These are phyloP conservation scores for Claviceps fusiformis DNA, from an alignment of 2,329 filamentous ascomycete species.

Conservation along the genomic window DNA sequence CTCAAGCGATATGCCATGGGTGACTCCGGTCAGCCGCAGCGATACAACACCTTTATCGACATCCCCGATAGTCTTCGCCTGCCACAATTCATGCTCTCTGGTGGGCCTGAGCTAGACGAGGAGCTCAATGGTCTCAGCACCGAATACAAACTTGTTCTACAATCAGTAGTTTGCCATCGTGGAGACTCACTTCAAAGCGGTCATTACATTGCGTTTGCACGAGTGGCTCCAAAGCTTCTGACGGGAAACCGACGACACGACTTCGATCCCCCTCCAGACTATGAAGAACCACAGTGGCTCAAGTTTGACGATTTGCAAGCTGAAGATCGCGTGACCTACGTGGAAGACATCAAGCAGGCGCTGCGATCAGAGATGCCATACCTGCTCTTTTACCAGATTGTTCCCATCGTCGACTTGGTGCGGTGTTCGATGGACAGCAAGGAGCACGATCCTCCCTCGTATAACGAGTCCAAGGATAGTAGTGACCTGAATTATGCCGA, in stretches of 20 bases:
- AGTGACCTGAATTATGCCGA: conserved; percentile 19
- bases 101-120: conserved; percentile 52
- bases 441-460: conserved; percentile 42
- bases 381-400: conserved; percentile 86
- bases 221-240: conserved; percentile 53
- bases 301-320: conserved; percentile 76
- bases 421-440: conserved; percentile 32
- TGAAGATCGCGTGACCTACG: conserved; percentile 54
- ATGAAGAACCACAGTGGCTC: conserved; percentile 69
- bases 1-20: conserved; percentile 74
- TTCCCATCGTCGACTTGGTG: conserved; percentile 64
- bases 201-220: conserved; percentile 78
- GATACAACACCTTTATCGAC: conserved; percentile 74
- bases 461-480: conserved; percentile 36
- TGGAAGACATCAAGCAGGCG: conserved; percentile 65
- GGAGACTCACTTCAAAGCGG: conserved; percentile 76
- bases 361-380: conserved; percentile 85
- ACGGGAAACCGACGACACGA: conserved; percentile 44
- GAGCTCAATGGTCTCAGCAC: conserved; percentile 52
- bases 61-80: conserved; percentile 71
- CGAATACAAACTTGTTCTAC: conserved; percentile 87
- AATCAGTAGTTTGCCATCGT: conserved; percentile 85
- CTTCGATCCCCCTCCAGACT: conserved; percentile 47
- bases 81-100: conserved; percentile 73
- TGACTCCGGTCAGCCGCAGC: conserved; percentile 50